phyloP scores from a whole-genome alignment of 2,329 filamentous ascomycete species.

The Aspergillus brasiliensis region DNA sequence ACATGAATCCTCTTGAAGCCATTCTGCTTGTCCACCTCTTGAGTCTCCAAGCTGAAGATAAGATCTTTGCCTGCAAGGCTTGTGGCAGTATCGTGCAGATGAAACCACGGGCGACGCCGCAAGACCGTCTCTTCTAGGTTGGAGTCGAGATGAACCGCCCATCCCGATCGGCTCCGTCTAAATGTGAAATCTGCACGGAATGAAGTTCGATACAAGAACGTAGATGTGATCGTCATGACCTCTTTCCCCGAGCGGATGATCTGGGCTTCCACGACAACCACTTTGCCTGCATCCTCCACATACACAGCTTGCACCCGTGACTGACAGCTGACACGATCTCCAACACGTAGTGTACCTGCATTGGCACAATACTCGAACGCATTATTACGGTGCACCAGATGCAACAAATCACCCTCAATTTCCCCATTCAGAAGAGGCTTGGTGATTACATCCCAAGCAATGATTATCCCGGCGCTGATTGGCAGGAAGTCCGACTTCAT shows the following conservation, averaged over 20 bases:
- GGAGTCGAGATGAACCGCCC: constrained; percentile 8
- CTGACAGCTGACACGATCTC: constrained; percentile 16
- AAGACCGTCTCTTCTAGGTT: constrained; percentile 16
- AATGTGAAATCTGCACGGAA: neutral
- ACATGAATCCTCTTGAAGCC: constrained; percentile 8
- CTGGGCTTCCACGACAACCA: constrained; percentile 13
- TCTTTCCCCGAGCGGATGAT: constrained; percentile 13
- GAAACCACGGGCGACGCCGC: constrained; percentile 17
- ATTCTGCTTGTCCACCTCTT: constrained; percentile 3
- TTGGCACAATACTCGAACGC: constrained; percentile 13
- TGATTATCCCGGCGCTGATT: constrained; percentile 15
- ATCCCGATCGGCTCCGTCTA: constrained; percentile 1
- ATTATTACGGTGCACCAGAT: constrained; percentile 21
- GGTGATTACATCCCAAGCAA: constrained; percentile 20
- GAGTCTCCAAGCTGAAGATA: constrained; percentile 13
- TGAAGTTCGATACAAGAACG: constrained; percentile 16
- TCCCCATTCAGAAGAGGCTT: constrained; percentile 11
- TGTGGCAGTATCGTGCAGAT: neutral
- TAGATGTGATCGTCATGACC: constrained; percentile 18
- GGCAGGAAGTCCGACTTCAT: constrained; percentile 12
- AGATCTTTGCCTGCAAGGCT: constrained; percentile 14
- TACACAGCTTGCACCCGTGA: constrained; percentile 17
- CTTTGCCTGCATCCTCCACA: constrained; percentile 15
- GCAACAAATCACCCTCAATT: constrained; percentile 18
- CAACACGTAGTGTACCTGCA: constrained; percentile 10